These are phyloP conservation scores for Penicillium griseofulvum DNA, from an alignment of 2,329 filamentous ascomycete genomes.

Conservation along the genomic window DNA sequence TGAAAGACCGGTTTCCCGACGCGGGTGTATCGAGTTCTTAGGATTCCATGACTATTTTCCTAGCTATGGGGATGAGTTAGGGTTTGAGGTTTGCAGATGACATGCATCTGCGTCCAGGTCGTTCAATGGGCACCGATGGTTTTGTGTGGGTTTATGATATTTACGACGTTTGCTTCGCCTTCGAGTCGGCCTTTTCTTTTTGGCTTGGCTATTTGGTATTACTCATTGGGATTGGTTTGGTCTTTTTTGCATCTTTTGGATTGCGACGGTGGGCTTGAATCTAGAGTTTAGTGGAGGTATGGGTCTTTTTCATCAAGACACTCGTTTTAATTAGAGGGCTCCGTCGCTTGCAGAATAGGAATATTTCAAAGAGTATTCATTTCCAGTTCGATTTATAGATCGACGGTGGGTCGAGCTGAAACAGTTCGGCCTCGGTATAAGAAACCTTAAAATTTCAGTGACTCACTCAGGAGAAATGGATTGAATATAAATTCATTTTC, in stretches of 20 bases:
- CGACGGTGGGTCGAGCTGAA: too few species aligned
- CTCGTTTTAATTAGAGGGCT: too few species aligned
- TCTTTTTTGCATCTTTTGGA: neutral
- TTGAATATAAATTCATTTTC: too few species aligned
- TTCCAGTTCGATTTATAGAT: too few species aligned
- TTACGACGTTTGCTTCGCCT: neutral
- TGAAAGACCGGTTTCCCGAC: slow-evolving; percentile 9
- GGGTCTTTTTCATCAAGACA: neutral
- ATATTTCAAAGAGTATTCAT: too few species aligned
- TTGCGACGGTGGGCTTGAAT: neutral
- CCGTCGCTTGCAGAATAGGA: too few species aligned
- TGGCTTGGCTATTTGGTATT: too few species aligned
- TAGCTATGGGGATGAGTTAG: neutral
- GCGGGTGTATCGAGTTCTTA: neutral
- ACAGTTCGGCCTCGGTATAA: too few species aligned
- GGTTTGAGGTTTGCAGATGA: neutral
- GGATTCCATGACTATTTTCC: neutral
- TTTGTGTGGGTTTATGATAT: neutral
- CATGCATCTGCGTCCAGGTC: neutral
- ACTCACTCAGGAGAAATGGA: too few species aligned
- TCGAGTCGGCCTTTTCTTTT: neutral
- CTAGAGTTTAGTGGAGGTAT: neutral
- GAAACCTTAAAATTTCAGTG: too few species aligned
- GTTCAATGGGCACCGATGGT: neutral
- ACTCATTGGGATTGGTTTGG: neutral